Conservation (phyloP, 2,329 filamentous ascomycete species). For the Orbilia oligospora region DNA sequence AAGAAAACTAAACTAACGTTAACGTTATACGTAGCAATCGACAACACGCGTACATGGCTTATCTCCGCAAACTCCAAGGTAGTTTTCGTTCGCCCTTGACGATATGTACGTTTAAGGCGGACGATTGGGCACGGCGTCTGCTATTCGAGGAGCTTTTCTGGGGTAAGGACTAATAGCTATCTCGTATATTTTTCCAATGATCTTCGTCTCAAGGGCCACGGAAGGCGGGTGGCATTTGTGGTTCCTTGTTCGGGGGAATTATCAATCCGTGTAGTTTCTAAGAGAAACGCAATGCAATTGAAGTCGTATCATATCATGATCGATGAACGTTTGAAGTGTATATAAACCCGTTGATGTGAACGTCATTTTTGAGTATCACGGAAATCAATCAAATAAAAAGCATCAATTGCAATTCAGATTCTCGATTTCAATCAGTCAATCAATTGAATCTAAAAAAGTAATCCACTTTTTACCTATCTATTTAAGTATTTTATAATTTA, state of each 20-base stretch:
- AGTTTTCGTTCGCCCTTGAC: neutral
- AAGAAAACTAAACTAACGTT: too few relatives aligned
- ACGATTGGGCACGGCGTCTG: neutral
- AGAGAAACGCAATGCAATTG: too few relatives aligned
- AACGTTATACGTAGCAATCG: too few relatives aligned
- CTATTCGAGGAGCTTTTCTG: neutral
- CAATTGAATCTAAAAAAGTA: too few relatives aligned
- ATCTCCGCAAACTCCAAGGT: slow-evolving; percentile 10
- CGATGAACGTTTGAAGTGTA: too few relatives aligned
- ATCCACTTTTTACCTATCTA: too few relatives aligned
- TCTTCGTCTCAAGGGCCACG: neutral
- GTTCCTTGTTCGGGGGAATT: neutral
- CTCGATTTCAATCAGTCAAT: too few relatives aligned
- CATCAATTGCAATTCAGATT: too few relatives aligned
- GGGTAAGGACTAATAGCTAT: neutral
- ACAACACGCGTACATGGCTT: neutral
- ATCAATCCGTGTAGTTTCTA: too few relatives aligned
- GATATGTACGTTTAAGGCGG: neutral
- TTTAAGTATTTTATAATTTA: too few relatives aligned
- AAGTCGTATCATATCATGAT: too few relatives aligned
- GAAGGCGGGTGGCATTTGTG: neutral
- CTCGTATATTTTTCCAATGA: neutral
- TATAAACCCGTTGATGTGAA: neutral
- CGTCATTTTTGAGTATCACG: neutral
- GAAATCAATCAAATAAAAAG: too few relatives aligned